Base-by-base conservation (phyloP, 371 early-diverging fungal genomes). In the Choanephora cucurbitarum region DNA sequence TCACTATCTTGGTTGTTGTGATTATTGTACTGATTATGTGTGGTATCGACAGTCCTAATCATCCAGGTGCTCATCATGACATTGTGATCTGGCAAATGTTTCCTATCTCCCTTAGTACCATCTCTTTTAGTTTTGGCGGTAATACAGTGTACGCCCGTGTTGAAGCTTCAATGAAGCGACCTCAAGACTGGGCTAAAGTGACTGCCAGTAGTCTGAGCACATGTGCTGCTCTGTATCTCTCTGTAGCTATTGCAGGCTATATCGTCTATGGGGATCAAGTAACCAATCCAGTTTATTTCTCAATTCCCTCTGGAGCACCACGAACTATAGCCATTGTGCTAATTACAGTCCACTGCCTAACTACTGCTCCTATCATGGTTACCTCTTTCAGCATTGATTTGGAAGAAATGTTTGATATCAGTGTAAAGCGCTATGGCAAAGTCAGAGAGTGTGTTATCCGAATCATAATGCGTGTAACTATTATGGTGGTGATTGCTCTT, bases 91-190 rank as follows among this genome's bases (percentile, higher is more conserved):
- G 76, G 68, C 57, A 73, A 14, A 77, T 83, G 49, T 72, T 86
- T 45, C 84, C 87, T 6, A 62, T 80, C 7, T 79, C 87, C 0
- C 60, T 86, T 0, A 76, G 80, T 32, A 85, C 87, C 8, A 86
- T 91, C 32, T 89, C 86, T 49, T 90, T 90, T 66, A 81, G 84
- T 62, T 92, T 87, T 53, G 91, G 92, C 52, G 92, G 91, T 41
- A 92, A 91, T 62, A 81, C 87, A 19, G 83, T 91, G 44, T 92
- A 88, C 50, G 89, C 93, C 15, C 89, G 91, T 60, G 86, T 94
- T 21, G 92, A 92, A 67, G 83, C 83, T 22, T 87, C 91, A 17
- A 92, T 96, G 93, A 78, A 80, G 61, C 62, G 83, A 22, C 94
- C 92, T 53, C 72, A 78, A 54, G 61, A 81, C 17, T 96, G 92